Percentiles rank a stretch among this genome's conserved stretches.
Evolutionary conservation across 2,329 filamentous ascomycete species (phyloP).

Genomic region (Pseudogymnoascus sp.): DNA sequence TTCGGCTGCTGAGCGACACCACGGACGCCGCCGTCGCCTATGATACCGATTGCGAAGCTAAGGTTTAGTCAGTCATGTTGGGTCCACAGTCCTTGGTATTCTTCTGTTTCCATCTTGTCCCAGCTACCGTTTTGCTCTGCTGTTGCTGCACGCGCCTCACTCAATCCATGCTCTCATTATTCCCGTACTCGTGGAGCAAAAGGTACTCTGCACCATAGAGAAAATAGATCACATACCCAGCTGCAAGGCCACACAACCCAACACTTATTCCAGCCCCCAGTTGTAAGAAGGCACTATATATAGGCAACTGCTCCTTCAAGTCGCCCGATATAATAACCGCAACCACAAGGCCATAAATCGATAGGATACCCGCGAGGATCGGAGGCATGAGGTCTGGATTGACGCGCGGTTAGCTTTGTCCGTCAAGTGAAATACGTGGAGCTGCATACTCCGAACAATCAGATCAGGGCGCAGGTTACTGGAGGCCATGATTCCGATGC

Average conservation of each 20-base stretch:
- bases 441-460: slow-evolving; percentile 87
- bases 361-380: slow-evolving; percentile 99
- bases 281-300: slow-evolving; percentile 76
- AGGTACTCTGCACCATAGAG: neutral
- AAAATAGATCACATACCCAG: neutral
- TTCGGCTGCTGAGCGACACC: slow-evolving; percentile 62
- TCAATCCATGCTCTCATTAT: neutral
- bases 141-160: neutral
- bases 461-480: slow-evolving; percentile 93
- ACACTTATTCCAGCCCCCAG: slow-evolving; percentile 72
- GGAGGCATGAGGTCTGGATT: slow-evolving; percentile 86
- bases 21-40: slow-evolving; percentile 78
- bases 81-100: neutral
- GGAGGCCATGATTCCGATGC: slow-evolving; percentile 94
- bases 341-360: slow-evolving; percentile 88
- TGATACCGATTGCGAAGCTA: slow-evolving; percentile 73
- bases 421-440: neutral
- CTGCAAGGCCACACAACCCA: slow-evolving; percentile 42
- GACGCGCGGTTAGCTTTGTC: slow-evolving; percentile 4
- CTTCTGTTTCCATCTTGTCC: neutral
- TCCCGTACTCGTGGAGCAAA: too few species aligned
- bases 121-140: neutral
- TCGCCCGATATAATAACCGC: slow-evolving; percentile 74
- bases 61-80: neutral
- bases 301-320: slow-evolving; percentile 58